Percentiles rank a stretch among this genome's conserved stretches.
These are phyloP conservation scores for Globisporangium cederbergense DNA, from an alignment of 352 stramenopile species.

Conservation along the genomic window DNA sequence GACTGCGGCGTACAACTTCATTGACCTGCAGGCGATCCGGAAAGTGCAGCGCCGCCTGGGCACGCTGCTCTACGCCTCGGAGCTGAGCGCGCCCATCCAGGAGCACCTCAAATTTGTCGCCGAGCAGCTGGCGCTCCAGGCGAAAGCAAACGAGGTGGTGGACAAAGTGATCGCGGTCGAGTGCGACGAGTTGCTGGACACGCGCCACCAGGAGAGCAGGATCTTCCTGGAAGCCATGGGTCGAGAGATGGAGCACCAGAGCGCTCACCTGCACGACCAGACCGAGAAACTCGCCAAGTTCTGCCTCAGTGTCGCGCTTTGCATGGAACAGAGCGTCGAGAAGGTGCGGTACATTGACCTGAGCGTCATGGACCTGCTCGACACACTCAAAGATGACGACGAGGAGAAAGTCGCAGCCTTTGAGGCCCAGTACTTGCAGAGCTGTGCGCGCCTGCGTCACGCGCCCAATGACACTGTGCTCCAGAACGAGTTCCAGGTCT, in stretches of 20 bases:
- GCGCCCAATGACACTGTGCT: conserved; percentile 61
- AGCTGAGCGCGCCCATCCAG: conserved; percentile 52
- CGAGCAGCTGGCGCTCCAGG: conserved; percentile 57
- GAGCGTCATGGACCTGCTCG: conserved; percentile 68
- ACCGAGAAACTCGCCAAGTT: conserved; percentile 66
- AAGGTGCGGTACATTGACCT: conserved; percentile 62
- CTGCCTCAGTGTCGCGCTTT: conserved; percentile 43
- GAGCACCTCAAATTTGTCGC: conserved; percentile 44
- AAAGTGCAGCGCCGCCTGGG: conserved; percentile 74
- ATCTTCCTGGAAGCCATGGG: conserved; percentile 61
- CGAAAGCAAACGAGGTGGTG: conserved; percentile 61
- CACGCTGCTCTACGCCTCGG: conserved; percentile 66
- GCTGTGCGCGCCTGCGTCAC: conserved; percentile 62
- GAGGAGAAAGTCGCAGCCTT: conserved; percentile 41
- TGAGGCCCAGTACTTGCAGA: conserved; percentile 46
- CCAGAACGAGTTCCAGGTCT: conserved; percentile 49
- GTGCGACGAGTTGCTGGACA: conserved; percentile 50
- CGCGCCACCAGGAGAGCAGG: conserved; percentile 43
- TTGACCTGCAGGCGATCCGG: conserved; percentile 80
- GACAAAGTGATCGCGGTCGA: conserved; percentile 50
- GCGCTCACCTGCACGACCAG: conserved; percentile 43
- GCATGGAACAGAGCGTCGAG: conserved; percentile 54
- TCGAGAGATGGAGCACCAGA: conserved; percentile 52
- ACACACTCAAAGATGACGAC: conserved; percentile 71
- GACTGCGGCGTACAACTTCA: conserved; percentile 15